Percentiles rank a stretch among this genome's conserved stretches.
phyloP scores from a whole-genome alignment of 176 grass and related monocot species.

The Canna indica region DNA sequence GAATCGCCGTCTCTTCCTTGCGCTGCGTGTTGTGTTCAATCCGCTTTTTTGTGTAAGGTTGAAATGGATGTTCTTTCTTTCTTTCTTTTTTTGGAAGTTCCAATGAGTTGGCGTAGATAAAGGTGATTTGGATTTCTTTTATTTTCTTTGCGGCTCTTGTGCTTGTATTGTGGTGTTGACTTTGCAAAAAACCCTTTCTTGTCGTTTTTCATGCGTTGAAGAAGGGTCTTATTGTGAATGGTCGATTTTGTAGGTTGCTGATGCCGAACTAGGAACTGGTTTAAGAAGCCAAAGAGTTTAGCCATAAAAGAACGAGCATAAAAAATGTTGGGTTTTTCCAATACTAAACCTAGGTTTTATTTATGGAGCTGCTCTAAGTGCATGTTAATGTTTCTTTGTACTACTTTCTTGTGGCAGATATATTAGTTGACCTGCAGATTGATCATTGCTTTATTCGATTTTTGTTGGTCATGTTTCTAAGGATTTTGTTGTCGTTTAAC shows the following conservation, averaged over 20 bases:
- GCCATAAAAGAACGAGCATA: too few species aligned
- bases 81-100: neutral
- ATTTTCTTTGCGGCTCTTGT: neutral
- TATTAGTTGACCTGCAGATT: too few species aligned
- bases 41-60: neutral
- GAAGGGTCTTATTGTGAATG: neutral
- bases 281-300: neutral
- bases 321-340: too few species aligned
- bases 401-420: too few species aligned
- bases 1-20: neutral
- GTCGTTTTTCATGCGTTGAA: neutral
- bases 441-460: too few species aligned
- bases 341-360: too few species aligned
- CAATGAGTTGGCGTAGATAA: neutral
- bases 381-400: too few species aligned
- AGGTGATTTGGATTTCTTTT: neutral
- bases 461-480: too few species aligned
- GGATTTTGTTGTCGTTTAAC: too few species aligned
- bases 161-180: neutral
- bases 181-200: neutral
- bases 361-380: too few species aligned
- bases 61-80: neutral
- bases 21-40: neutral
- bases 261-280: neutral
- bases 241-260: neutral